Percentiles rank a stretch among this genome's conserved stretches.
These are phyloP conservation scores for Geoglossum cookeanum DNA, from an alignment of 2,329 filamentous ascomycete species.

Conservation along the genomic window DNA sequence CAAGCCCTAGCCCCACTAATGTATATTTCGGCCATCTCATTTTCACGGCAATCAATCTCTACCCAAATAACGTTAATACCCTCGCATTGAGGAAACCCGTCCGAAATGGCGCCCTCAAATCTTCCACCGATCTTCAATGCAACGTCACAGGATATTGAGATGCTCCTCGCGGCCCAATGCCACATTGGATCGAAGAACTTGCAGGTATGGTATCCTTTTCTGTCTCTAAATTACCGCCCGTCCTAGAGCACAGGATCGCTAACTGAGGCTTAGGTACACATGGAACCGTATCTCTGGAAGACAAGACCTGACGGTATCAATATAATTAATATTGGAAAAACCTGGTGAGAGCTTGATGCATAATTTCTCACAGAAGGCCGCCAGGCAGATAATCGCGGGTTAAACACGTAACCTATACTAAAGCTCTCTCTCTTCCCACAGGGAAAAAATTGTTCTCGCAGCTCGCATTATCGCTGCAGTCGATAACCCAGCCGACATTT, in stretches of 20 bases:
- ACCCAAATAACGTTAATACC: neutral
- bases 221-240: neutral
- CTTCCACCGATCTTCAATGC: slow-evolving; percentile 92
- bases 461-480: slow-evolving; percentile 97
- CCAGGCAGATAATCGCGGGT: neutral
- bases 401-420: neutral
- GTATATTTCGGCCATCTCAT: neutral
- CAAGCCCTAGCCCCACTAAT: slow-evolving; percentile 2
- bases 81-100: neutral
- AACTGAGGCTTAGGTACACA: slow-evolving; percentile 43
- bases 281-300: slow-evolving; percentile 99
- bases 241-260: neutral
- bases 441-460: slow-evolving; percentile 99
- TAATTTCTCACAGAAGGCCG: slow-evolving; percentile 2
- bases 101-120: slow-evolving; percentile 57
- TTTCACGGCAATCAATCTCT: neutral
- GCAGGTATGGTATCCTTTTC: slow-evolving; percentile 29
- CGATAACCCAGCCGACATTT: slow-evolving; percentile 98
- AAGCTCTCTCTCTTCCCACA: slow-evolving; percentile 20
- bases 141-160: slow-evolving; percentile 97
- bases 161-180: slow-evolving; percentile 90
- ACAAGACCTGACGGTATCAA: slow-evolving; percentile 97
- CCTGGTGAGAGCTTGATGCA: slow-evolving; percentile 48
- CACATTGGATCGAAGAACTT: slow-evolving; percentile 98
- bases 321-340: slow-evolving; percentile 99